phyloP scores from a whole-genome alignment of 164 flowering plant species.

The Magnolia changhungtana region DNA sequence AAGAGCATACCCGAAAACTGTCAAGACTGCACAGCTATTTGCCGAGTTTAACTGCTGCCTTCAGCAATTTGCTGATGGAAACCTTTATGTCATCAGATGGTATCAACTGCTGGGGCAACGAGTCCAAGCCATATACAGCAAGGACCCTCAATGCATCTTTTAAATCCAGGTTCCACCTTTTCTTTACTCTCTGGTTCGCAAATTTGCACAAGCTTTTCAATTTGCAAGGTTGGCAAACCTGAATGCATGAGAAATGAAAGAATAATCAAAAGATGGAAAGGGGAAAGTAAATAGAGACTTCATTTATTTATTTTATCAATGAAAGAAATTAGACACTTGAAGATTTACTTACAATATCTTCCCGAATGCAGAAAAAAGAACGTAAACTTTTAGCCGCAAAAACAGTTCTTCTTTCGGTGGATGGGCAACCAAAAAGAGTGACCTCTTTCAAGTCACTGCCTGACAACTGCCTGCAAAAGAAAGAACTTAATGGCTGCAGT shows the following conservation, averaged over 20 bases:
- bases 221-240: constrained; percentile 69
- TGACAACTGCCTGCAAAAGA: constrained; percentile 61
- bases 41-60: constrained; percentile 49
- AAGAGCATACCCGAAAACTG: not conserved
- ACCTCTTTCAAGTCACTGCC: constrained; percentile 61
- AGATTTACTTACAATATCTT: constrained; percentile 54
- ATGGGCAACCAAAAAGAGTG: constrained; percentile 86
- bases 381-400: constrained; percentile 74
- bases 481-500: not conserved
- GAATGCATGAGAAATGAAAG: constrained; percentile 12
- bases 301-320: not conserved
- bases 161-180: constrained; percentile 36
- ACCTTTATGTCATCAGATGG: constrained; percentile 47
- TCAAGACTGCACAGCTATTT: constrained; percentile 1
- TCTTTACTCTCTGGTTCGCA: constrained; percentile 40
- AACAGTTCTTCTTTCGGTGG: constrained; percentile 34
- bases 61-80: constrained; percentile 43
- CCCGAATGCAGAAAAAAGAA: constrained; percentile 52
- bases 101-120: constrained; percentile 31
- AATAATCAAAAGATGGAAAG: not conserved
- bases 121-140: constrained; percentile 44
- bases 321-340: not conserved
- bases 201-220: constrained; percentile 58
- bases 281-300: not conserved
- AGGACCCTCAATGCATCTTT: constrained; percentile 50